Evolutionary conservation across 176 grass and related monocot genomes (phyloP).

Genomic region (Thinopyrum elongatum): DNA sequence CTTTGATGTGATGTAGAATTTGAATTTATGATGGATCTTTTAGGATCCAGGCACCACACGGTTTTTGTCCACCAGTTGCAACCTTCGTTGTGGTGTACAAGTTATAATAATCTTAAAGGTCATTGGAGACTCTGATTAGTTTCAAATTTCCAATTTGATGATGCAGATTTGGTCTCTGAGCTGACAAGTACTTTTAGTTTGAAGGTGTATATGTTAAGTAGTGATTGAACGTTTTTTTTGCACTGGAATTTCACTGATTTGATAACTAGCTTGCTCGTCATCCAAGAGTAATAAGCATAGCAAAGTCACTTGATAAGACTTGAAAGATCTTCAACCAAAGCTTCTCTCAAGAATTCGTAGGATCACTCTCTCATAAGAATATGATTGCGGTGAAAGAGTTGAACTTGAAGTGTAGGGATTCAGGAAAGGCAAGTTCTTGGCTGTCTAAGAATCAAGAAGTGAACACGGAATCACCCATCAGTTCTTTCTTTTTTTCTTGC

Average conservation of each 20-base stretch:
- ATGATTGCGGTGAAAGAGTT: too few relatives aligned
- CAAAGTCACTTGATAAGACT: too few relatives aligned
- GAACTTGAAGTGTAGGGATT: too few relatives aligned
- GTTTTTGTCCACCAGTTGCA: not conserved
- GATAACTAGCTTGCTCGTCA: not conserved
- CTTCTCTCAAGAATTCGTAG: too few relatives aligned
- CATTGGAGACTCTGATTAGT: slow-evolving; percentile 3
- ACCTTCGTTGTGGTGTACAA: not conserved
- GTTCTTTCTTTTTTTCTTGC: too few relatives aligned
- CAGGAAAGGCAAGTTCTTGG: too few relatives aligned
- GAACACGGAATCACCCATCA: too few relatives aligned
- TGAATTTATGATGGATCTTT: not conserved
- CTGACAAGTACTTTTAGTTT: not conserved
- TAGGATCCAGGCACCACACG: not conserved
- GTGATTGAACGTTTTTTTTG: not conserved
- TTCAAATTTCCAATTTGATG: not conserved
- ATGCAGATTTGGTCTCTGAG: not conserved
- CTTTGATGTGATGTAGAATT: not conserved
- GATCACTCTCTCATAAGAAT: too few relatives aligned
- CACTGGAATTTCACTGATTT: not conserved
- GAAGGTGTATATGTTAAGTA: not conserved
- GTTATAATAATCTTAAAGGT: not conserved
- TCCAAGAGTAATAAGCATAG: too few relatives aligned
- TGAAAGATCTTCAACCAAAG: too few relatives aligned
- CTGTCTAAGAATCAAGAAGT: too few relatives aligned